Evolutionary conservation across 345 rosid species (phyloP).

Genomic region (Aquilaria sinensis): DNA sequence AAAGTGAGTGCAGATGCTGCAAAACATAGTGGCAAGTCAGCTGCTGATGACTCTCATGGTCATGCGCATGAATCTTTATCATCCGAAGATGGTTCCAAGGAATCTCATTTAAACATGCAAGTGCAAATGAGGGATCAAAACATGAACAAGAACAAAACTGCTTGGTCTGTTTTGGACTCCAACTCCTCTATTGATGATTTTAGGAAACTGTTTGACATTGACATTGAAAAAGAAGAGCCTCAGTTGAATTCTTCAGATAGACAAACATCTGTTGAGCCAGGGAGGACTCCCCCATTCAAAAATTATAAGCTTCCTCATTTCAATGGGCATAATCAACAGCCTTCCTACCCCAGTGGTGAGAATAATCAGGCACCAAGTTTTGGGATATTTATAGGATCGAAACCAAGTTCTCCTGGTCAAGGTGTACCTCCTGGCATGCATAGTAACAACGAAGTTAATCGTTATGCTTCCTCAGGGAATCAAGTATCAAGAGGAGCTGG

Average conservation of each 20-base stretch:
- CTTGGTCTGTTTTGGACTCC: constrained; percentile 13
- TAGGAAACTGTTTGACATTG: background rate
- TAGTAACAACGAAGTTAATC: constrained; percentile 8
- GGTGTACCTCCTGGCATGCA: constrained; percentile 9
- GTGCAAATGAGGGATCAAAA: constrained; percentile 9
- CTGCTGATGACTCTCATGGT: constrained; percentile 14
- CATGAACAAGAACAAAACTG: constrained; percentile 7
- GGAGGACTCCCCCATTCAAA: constrained; percentile 17
- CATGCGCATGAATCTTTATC: constrained; percentile 3
- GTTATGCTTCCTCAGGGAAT: constrained; percentile 5
- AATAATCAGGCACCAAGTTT: constrained; percentile 25
- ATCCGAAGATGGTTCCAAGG: constrained; percentile 15
- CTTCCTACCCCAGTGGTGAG: constrained; percentile 8
- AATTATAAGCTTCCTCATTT: constrained; percentile 18
- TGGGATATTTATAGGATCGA: constrained; percentile 56
- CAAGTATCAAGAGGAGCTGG: constrained; percentile 7
- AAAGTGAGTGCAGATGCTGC: constrained; percentile 24
- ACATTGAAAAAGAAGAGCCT: background rate
- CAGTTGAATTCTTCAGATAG: background rate
- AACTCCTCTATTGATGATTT: constrained; percentile 6
- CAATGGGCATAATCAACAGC: constrained; percentile 23
- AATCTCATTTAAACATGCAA: constrained; percentile 9
- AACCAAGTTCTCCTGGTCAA: constrained; percentile 12
- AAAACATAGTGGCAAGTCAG: background rate
- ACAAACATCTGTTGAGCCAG: constrained; percentile 4